Base-by-base conservation (phyloP, 2,329 filamentous ascomycete species). In the Paraconiothyrium brasiliense region DNA sequence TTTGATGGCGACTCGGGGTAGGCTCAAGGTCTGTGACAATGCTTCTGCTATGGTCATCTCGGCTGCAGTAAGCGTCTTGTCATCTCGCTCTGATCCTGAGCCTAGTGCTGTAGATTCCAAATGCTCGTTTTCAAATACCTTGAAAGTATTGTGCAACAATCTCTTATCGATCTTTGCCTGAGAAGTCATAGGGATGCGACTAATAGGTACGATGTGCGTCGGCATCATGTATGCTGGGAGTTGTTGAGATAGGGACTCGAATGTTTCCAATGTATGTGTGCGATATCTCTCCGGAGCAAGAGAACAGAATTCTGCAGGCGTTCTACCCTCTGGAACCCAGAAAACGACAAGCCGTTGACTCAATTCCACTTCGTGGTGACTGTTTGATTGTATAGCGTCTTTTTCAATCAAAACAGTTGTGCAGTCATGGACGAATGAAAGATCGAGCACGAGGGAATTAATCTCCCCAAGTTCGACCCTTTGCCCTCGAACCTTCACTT, bases 201-300 rank as follows among this genome's bases (percentile, higher is more conserved):
- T 85, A 7, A 97, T 82, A 0, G 91, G 91, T 6, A 97, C 80
- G 3, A 96, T 78, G 61, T 89, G 86, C 0, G 87, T 88, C 0
- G 94, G 94, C 1, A 96, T 78, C 92, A 95, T 95, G 75, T 97
- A 97, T 0, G 78, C 71, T 0, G 92, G 90, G 0, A 97, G 78
- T 0, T 80, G 80, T 3, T 83, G 80, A 46, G 81, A 77, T 0
- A 96, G 75, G 0, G 77, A 74, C 2, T 83, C 78, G 61, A 88
- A 90, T 0, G 95, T 75, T 2, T 76, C 69, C 2, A 76, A 69
- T 10, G 63, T 71, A 39, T 1, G 70, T 7, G 72, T 60, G 1
- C 58, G 66, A 4, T 77, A 67, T 0, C 62, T 51, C 3, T 81
- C 71, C 0, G 83, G 63, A 0, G 81, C 61, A 3, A 88, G 63